Evolutionary conservation across 208 protist species (phyloP).

Genomic region (Acanthamoeba sp.): DNA sequence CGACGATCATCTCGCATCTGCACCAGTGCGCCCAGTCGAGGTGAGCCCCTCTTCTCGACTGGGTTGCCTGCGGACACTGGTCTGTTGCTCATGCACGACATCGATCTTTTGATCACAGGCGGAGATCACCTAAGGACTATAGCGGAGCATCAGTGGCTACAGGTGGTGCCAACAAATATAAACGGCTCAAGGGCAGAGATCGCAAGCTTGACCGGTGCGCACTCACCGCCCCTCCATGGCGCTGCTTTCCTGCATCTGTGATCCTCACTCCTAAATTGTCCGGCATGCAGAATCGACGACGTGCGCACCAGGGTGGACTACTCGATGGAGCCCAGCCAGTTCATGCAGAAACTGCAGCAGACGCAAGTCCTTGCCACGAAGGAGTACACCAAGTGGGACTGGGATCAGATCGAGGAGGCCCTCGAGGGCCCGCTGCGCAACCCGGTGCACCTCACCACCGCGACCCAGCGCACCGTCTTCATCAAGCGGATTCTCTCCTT

Average conservation of each 20-base stretch:
- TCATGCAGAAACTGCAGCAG: conserved; percentile 76
- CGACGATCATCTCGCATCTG: conserved; percentile 22
- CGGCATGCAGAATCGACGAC: conserved; percentile 67
- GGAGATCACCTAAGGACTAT: neutral
- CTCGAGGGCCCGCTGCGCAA: conserved; percentile 80
- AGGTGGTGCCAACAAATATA: conserved; percentile 66
- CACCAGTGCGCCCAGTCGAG: conserved; percentile 27
- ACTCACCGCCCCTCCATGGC: too few relatives aligned
- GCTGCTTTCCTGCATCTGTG: too few relatives aligned
- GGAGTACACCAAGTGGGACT: conserved; percentile 78
- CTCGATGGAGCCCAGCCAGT: conserved; percentile 79
- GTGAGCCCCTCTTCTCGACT: neutral
- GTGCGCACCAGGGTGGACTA: conserved; percentile 78
- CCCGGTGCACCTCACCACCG: conserved; percentile 56
- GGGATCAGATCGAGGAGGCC: conserved; percentile 80
- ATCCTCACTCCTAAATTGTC: too few relatives aligned
- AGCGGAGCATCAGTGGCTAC: neutral
- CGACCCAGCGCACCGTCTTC: conserved; percentile 72
- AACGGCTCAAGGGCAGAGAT: conserved; percentile 77
- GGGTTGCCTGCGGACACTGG: too few relatives aligned
- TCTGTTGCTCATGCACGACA: too few relatives aligned
- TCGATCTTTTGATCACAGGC: neutral
- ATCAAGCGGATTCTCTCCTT: conserved; percentile 82
- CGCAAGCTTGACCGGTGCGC: conserved; percentile 66
- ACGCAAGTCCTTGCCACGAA: conserved; percentile 76